Evolutionary conservation across 2,329 filamentous ascomycete species (phyloP), one percentile per base, ranked within the genome.

Genomic region (Chaetomiaceae sp.): DNA sequence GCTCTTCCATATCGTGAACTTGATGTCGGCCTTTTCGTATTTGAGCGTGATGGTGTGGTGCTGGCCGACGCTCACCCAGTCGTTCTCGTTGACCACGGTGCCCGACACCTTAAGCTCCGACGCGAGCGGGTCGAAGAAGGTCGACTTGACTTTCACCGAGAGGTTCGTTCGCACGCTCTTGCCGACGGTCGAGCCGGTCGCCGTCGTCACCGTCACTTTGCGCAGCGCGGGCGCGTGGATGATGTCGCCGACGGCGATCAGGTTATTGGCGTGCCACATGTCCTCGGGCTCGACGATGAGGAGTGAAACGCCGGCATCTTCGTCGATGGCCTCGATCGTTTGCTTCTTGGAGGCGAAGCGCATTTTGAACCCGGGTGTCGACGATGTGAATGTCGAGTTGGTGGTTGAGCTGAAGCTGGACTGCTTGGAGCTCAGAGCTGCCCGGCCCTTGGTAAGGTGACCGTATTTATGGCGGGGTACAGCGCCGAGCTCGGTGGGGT

Each of bases 1-100:
- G 36, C 81, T 80, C 72, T 97, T 97, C 73, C 91, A 87, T 7
- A 99, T 69, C 6, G 88, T 92, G 64, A 97, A 97, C 36, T 53
- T 55, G 44, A 55, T 49, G 33, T 58, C 50, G 47, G 91, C 85
- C 38, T 91, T 81, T 64, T 94, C 84, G 54, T 96, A 77, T 68
- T 96, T 92, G 42, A 99, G 79, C 61, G 96, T 92, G 59, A 84
- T 75, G 1, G 80, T 83, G 64, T 84, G 81, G 62, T 81, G 76
- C 56, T 81, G 75, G 47, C 80, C 81, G 38, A 80, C 65, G 59
- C 71, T 70, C 53, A 81, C 79, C 55, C 75, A 72, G 31, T 71
- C 68, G 63, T 81, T 83, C 64, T 83, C 80, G 37, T 69, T 69
- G 54, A 72, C 68, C 56, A 83, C 77, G 33, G 71, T 72, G 61